Percentiles rank a stretch among this genome's conserved stretches.
These are phyloP conservation scores for Phytophthora tubulina DNA, from an alignment of 352 stramenopile genomes.

Conservation along the genomic window DNA sequence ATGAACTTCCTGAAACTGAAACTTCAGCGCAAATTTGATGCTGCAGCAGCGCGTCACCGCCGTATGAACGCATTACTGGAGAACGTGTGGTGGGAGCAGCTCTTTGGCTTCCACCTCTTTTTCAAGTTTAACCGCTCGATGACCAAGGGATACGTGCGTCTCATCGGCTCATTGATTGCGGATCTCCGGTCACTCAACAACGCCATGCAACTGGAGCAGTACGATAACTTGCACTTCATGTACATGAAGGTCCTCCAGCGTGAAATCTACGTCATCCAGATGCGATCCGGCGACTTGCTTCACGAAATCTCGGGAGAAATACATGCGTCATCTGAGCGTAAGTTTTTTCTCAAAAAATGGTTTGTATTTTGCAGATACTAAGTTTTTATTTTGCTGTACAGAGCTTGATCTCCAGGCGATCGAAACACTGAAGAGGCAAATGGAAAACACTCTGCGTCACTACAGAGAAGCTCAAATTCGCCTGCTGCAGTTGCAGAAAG, in stretches of 20 bases:
- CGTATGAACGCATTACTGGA: conserved; percentile 66
- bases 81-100: conserved; percentile 85
- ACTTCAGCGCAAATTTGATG: conserved; percentile 73
- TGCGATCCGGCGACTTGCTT: conserved; percentile 63
- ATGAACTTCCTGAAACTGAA: conserved; percentile 82
- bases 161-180: conserved; percentile 66
- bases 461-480: conserved; percentile 69
- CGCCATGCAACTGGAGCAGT: conserved; percentile 74
- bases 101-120: conserved; percentile 60
- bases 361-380: neutral
- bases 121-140: conserved; percentile 75
- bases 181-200: conserved; percentile 72
- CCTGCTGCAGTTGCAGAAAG: conserved; percentile 53
- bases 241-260: conserved; percentile 77
- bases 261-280: conserved; percentile 80
- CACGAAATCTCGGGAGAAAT: conserved; percentile 71
- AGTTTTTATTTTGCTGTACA: conserved; percentile 15
- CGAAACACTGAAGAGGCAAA: conserved; percentile 57
- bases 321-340: conserved; percentile 57
- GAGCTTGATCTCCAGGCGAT: conserved; percentile 62
- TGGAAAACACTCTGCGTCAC: conserved; percentile 66
- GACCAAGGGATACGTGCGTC: conserved; percentile 66
- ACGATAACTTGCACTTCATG: conserved; percentile 60
- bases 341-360: neutral
- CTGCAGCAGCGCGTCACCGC: conserved; percentile 47